These are phyloP conservation scores for Thymus mandschuricus DNA, from an alignment of 257 asterid genomes.

Conservation along the genomic window DNA sequence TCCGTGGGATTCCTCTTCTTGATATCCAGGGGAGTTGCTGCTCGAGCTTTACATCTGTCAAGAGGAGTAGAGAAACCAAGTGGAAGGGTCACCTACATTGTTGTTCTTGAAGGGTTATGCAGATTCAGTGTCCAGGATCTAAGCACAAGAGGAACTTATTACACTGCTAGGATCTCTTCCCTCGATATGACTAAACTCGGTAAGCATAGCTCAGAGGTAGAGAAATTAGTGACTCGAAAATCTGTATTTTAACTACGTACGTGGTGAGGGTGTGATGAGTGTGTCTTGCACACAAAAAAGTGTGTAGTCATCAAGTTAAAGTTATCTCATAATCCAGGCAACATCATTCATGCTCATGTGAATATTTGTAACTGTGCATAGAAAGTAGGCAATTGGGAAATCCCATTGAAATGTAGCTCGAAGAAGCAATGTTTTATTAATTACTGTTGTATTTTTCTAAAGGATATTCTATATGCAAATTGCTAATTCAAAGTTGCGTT, in stretches of 20 bases:
- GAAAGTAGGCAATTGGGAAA: neutral
- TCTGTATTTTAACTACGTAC: conserved; percentile 4
- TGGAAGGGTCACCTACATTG: conserved; percentile 96
- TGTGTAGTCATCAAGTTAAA: conserved; percentile 7
- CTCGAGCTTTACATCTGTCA: conserved; percentile 95
- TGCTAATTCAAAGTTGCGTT: neutral
- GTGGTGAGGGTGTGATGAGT: conserved; percentile 20
- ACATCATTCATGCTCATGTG: conserved; percentile 1
- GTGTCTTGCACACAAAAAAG: conserved; percentile 22
- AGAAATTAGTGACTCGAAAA: conserved; percentile 6
- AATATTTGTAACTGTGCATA: conserved; percentile 11
- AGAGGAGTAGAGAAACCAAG: conserved; percentile 99
- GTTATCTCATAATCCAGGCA: conserved; percentile 19
- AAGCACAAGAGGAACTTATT: conserved; percentile 93
- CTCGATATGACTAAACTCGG: conserved; percentile 90
- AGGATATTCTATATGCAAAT: no score
- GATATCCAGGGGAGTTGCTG: conserved; percentile 77
- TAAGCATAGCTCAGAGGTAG: conserved; percentile 37
- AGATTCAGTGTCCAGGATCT: conserved; percentile 97
- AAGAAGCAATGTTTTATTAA: conserved; percentile 20
- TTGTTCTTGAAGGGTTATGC: conserved; percentile 96
- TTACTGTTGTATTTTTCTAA: neutral
- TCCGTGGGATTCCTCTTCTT: conserved; percentile 27
- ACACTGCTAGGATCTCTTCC: conserved; percentile 92
- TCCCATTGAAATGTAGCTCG: conserved; percentile 11